Base-by-base conservation (phyloP, 2,329 filamentous ascomycete species). In the Monilinia fructigena region DNA sequence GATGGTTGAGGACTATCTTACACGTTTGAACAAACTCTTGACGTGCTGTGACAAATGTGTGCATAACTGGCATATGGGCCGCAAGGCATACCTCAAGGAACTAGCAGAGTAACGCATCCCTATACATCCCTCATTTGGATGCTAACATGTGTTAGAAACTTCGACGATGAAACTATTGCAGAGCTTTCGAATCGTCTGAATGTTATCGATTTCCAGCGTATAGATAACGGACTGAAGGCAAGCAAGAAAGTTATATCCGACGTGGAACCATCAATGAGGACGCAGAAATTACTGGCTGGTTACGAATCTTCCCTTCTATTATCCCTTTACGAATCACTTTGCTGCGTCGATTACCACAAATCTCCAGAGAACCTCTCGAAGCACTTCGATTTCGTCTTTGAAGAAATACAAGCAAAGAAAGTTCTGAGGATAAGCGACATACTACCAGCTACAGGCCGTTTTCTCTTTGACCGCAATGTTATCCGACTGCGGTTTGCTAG, bases 261-360 rank as follows among this genome's bases (percentile, higher is more conserved):
- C 35, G 72, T 70, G 11, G 71, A 75, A 20, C 63, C 68, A n/a
- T 38, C 65, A 2, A 59, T 71, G 53, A 73, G 74, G 28, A 74
- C 67, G 35, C 74, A 75, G 66, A 67, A 56, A 23, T 59, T 73
- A 18, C 70, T 77, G n/a, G 68, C 70, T 28, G 68, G 67, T 23
- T 76, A 82, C 8, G 78, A 84, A 38, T 79, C 83, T 1, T 80
- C 85, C 38, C 86, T 91, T 8, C 85, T 96, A 61, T 85, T 95
- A 67, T 89, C 92, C 14, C 85, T 98, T 40, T 97, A 96, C 73
- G 94, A 98, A 76, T 89, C 90, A 0, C 80, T 98, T 62, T 96
- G 93, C 76, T 96, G 90, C 76, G 86, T 93, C 71, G 83, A 89
- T 0, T 92, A 96, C 75, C 82, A 97, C 68, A 83, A 88, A 70